phyloP scores from a whole-genome alignment of 129 eudicot genomes.

The Saussurea involucrata region DNA sequence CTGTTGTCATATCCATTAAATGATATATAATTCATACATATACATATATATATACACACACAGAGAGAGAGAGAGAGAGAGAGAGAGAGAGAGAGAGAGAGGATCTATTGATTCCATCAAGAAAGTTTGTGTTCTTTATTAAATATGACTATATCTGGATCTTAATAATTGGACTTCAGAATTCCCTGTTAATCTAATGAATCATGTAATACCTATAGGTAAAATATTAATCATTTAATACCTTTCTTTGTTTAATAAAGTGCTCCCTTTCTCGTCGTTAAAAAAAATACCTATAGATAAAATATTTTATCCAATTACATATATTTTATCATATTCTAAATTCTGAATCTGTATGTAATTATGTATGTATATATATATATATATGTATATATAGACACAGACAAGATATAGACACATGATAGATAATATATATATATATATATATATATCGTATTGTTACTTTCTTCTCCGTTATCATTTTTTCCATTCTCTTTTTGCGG shows the following conservation, averaged over 20 bases:
- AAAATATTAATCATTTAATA: too few species aligned
- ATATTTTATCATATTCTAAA: neutral
- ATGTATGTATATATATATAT: neutral
- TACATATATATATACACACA: neutral
- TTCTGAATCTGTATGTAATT: neutral
- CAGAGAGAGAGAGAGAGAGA: neutral
- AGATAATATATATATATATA: neutral
- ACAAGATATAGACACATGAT: neutral
- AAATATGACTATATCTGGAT: neutral
- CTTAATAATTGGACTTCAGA: conserved; percentile 4
- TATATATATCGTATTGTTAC: too few species aligned
- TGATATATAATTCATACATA: neutral
- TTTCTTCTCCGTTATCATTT: too few species aligned
- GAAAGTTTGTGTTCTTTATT: conserved; percentile 15
- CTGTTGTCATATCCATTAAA: conserved; percentile 12
- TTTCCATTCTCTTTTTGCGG: too few species aligned
- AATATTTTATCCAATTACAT: conserved; percentile 7
- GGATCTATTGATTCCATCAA: conserved; percentile 22
- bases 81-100: neutral
- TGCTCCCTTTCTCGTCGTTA: too few species aligned
- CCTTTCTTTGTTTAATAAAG: too few species aligned
- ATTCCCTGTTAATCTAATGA: neutral
- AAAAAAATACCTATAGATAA: neutral
- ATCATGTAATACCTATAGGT: neutral
- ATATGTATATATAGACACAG: neutral